Base-by-base conservation (phyloP, 495 filamentous ascomycete species). In the Pseudomonodictys pantanalensis region DNA sequence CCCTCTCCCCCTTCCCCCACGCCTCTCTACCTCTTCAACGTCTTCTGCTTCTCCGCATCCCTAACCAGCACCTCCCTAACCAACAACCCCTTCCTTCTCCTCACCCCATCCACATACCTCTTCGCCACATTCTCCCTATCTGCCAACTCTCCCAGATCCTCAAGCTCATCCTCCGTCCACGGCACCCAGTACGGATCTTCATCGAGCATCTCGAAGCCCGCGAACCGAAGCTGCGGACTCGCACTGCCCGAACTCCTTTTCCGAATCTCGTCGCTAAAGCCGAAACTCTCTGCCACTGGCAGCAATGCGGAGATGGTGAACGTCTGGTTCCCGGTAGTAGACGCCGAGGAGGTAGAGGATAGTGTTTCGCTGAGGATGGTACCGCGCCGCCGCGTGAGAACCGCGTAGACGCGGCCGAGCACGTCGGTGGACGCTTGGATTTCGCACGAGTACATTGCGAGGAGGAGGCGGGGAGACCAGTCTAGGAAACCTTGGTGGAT, bases 1-100 rank as follows among this genome's bases (percentile, higher is more conserved):
- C n/a, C n/a, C 41, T 18, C 41, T 17, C 11, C 6, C 41, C 20
- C 41, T 9, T 17, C 6, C 32, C 6, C 20, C 17, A 22, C 41
- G 7, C 41, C 6, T 12, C 20, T 7, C 48, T 58, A 97, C 78
- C 90, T 82, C 85, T 98, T 98, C 74, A 98, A 71, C 23, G 90
- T 97, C 87, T 96, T 97, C 81, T 97, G 93, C 83, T 97, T 97
- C 83, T 96, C 90, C 22, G 92, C 93, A 82, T 91, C 81, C 58
- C 78, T 83, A 65, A 96, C 89, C 71, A 90, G 77, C 78, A 86
- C 88, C 65, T 83, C 78, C 76, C 84, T 81, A 12, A 98, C 86
- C 67, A 91, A 75, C 76, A 97, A 64, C 0, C 93, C 93, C 82
- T 98, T 98, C 57, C 90, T 75, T 55, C 70, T 76, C 60, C 93